A percentile compares a stretch with the other conserved stretches of the same genome.
Evolutionary conservation across 1,284 basidiomycete species (phyloP).

Genomic region (Rugosomyces carneus): DNA sequence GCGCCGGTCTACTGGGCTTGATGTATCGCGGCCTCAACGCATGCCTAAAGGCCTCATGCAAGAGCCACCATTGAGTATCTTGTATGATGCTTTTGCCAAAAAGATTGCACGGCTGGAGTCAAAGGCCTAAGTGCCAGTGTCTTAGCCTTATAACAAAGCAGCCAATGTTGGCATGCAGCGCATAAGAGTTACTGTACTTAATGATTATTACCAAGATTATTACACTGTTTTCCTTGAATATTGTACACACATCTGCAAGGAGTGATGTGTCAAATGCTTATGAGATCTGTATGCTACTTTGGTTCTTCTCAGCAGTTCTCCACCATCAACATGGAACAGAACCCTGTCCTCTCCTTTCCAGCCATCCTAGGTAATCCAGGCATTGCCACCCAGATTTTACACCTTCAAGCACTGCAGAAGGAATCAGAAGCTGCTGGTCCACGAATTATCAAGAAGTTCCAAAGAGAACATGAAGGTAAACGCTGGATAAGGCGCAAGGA

Average conservation of each 20-base stretch:
- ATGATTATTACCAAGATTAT: too few relatives aligned
- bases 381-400: slow-evolving; percentile 44
- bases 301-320: background rate
- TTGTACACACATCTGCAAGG: too few relatives aligned
- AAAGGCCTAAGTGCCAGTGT: slow-evolving; percentile 1
- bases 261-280: background rate
- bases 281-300: background rate
- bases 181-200: too few relatives aligned
- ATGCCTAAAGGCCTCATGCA: slow-evolving; percentile 10
- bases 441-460: slow-evolving; percentile 12
- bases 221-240: too few relatives aligned
- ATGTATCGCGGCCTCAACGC: slow-evolving; percentile 17
- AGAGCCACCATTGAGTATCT: slow-evolving; percentile 18
- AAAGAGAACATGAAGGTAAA: slow-evolving; percentile 61
- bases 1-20: slow-evolving; percentile 13
- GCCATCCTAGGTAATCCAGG: slow-evolving; percentile 57
- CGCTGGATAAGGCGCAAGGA: slow-evolving; percentile 69
- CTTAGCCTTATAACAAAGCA: too few relatives aligned
- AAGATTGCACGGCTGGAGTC: slow-evolving; percentile 14
- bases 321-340: slow-evolving; percentile 15
- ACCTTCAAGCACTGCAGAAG: slow-evolving; percentile 31
- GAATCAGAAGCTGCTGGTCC: slow-evolving; percentile 4
- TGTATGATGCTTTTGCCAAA: slow-evolving; percentile 20
- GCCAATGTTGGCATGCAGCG: too few relatives aligned
- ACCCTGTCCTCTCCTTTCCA: slow-evolving; percentile 53